Conservation (phyloP, 352 stramenopile genomes). For the Globisporangium canariense region DNA sequence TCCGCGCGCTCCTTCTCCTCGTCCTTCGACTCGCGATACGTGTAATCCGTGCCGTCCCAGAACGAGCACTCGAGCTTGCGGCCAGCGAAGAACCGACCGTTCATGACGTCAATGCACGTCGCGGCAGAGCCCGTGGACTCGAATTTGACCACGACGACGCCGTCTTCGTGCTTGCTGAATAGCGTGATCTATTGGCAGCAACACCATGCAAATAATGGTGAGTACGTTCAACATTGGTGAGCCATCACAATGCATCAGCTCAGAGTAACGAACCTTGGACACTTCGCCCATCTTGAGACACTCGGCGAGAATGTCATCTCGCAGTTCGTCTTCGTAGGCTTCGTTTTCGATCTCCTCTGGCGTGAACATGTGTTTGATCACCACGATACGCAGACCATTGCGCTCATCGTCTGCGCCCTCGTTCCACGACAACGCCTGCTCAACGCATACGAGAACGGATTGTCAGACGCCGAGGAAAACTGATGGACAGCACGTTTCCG, state of each 20-base stretch:
- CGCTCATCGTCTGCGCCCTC: slow-evolving; percentile 91
- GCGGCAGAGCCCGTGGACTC: slow-evolving; percentile 77
- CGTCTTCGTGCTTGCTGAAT: slow-evolving; percentile 90
- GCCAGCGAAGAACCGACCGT: slow-evolving; percentile 86
- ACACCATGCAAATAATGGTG: neutral
- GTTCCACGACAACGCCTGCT: slow-evolving; percentile 93
- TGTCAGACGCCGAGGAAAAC: neutral
- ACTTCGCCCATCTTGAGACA: slow-evolving; percentile 88
- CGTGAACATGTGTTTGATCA: slow-evolving; percentile 96
- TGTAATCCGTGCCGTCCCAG: slow-evolving; percentile 96
- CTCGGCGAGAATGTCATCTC: slow-evolving; percentile 76
- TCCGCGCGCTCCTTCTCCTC: slow-evolving; percentile 86
- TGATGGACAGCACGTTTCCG: neutral
- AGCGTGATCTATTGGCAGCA: slow-evolving; percentile 89
- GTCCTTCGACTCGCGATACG: slow-evolving; percentile 68
- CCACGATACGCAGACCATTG: slow-evolving; percentile 93
- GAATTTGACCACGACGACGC: slow-evolving; percentile 95
- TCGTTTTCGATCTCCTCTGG: slow-evolving; percentile 85
- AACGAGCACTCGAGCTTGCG: slow-evolving; percentile 88
- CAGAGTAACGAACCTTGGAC: slow-evolving; percentile 34
- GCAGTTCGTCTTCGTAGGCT: slow-evolving; percentile 64
- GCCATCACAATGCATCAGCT: neutral
- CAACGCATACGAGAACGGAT: slow-evolving; percentile 25
- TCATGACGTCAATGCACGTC: slow-evolving; percentile 87
- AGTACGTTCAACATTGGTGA: neutral